Percentiles rank a stretch among this genome's conserved stretches.
phyloP scores from a whole-genome alignment of 1,284 basidiomycete genomes.

The Trichosporon coremiiforme region DNA sequence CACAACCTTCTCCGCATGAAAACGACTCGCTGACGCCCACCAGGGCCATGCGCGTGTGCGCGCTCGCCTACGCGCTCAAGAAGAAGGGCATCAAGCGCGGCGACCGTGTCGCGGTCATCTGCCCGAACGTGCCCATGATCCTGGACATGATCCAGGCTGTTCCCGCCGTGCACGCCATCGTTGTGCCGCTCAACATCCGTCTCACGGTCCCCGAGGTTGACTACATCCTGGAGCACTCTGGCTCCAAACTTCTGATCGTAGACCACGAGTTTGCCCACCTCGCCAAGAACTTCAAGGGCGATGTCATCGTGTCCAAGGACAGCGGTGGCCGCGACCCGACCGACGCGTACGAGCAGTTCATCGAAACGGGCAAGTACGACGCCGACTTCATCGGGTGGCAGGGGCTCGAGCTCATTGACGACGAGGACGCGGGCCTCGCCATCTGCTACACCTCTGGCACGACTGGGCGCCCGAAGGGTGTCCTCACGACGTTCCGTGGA shows the following conservation, averaged over 20 bases:
- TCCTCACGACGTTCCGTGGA: conserved; percentile 30
- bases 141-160: conserved; percentile 32
- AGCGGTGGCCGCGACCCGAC: conserved; percentile 27
- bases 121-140: conserved; percentile 33
- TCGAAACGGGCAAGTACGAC: conserved; percentile 27
- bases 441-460: conserved; percentile 36
- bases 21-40: conserved; percentile 1
- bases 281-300: conserved; percentile 29
- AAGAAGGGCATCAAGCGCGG: conserved; percentile 72
- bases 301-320: conserved; percentile 51
- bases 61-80: conserved; percentile 70
- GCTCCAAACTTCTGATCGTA: conserved; percentile 23
- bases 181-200: conserved; percentile 33
- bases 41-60: conserved; percentile 34
- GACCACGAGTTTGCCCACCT: conserved; percentile 34
- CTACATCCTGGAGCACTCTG: conserved; percentile 33
- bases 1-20: background rate
- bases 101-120: conserved; percentile 69
- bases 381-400: conserved; percentile 29
- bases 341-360: conserved; percentile 30
- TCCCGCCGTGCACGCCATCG: conserved; percentile 29
- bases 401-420: conserved; percentile 31
- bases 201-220: conserved; percentile 31
- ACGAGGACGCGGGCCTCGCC: conserved; percentile 30
- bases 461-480: conserved; percentile 32